Conservation (phyloP, 2,329 filamentous ascomycete genomes). For the Cordyceps tenuipes region DNA sequence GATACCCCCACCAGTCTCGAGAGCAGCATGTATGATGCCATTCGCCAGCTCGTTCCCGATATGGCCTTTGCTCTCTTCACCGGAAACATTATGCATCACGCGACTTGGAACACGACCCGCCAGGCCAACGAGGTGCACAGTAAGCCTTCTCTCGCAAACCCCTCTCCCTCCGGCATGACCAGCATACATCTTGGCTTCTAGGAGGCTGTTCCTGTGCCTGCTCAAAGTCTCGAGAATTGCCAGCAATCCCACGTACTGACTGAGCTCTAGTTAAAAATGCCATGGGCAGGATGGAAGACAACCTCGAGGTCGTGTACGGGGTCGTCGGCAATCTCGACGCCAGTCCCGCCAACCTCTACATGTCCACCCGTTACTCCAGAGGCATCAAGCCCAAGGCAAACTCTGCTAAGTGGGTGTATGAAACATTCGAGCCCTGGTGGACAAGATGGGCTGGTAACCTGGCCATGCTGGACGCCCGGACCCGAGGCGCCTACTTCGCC, state of each 20-base stretch:
- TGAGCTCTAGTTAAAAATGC: constrained; percentile 31
- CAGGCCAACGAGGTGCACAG: constrained; percentile 24
- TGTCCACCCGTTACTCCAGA: constrained; percentile 22
- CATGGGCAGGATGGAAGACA: constrained; percentile 36
- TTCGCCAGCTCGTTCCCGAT: constrained; percentile 36
- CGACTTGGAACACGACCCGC: constrained; percentile 37
- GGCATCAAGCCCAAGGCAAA: constrained; percentile 16
- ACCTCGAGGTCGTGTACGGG: constrained; percentile 39
- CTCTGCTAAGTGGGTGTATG: constrained; percentile 42
- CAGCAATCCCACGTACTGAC: not conserved
- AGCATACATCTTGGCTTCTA: too few species aligned
- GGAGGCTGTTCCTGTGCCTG: too few species aligned
- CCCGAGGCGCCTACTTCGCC: constrained; percentile 43
- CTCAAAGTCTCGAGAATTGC: too few species aligned
- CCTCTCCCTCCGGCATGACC: too few species aligned
- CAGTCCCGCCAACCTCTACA: constrained; percentile 43
- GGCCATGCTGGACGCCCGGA: constrained; percentile 22
- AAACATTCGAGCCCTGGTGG: constrained; percentile 39
- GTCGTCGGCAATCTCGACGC: constrained; percentile 51
- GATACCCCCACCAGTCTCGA: constrained; percentile 44
- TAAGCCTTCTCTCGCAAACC: constrained; percentile 12
- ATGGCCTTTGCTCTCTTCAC: constrained; percentile 50
- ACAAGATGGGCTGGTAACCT: constrained; percentile 35
- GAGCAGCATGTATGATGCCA: constrained; percentile 46
- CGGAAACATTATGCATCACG: constrained; percentile 49